These are phyloP conservation scores for Chaetomiaceae sp. DNA, from an alignment of 2,329 filamentous ascomycete genomes.

Conservation along the genomic window DNA sequence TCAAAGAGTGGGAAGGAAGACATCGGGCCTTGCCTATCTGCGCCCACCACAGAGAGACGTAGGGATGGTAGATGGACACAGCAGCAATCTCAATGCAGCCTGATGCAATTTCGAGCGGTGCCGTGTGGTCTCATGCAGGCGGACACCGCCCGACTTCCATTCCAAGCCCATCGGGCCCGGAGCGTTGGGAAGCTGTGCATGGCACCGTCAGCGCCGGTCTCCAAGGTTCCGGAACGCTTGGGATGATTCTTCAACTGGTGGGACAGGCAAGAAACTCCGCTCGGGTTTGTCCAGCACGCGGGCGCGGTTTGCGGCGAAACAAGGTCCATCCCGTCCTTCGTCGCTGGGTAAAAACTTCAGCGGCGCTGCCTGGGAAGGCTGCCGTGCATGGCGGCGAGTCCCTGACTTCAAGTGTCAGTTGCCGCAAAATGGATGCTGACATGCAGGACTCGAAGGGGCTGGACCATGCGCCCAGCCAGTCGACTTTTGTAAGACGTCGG, in stretches of 20 bases:
- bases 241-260: neutral
- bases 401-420: neutral
- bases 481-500: neutral
- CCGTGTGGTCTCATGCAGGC: slow-evolving; percentile 7
- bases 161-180: neutral
- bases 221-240: no score
- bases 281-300: neutral
- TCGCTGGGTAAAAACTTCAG: neutral
- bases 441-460: slow-evolving; percentile 1
- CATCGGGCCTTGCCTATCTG: neutral
- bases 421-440: slow-evolving; percentile 7
- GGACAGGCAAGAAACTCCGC: neutral
- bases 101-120: slow-evolving; percentile 15
- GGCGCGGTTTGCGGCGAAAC: neutral
- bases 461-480: neutral
- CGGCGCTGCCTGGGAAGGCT: neutral
- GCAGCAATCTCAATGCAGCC: slow-evolving; percentile 12
- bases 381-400: slow-evolving; percentile 1
- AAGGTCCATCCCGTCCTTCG: neutral
- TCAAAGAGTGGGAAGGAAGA: no score
- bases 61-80: slow-evolving; percentile 4
- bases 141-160: slow-evolving; percentile 9
- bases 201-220: no score
- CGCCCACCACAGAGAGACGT: neutral
- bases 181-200: neutral